Percentiles rank a stretch among this genome's conserved stretches.
These are phyloP conservation scores for Leishmania mexicana DNA, from an alignment of 208 protist genomes.

Conservation along the genomic window DNA sequence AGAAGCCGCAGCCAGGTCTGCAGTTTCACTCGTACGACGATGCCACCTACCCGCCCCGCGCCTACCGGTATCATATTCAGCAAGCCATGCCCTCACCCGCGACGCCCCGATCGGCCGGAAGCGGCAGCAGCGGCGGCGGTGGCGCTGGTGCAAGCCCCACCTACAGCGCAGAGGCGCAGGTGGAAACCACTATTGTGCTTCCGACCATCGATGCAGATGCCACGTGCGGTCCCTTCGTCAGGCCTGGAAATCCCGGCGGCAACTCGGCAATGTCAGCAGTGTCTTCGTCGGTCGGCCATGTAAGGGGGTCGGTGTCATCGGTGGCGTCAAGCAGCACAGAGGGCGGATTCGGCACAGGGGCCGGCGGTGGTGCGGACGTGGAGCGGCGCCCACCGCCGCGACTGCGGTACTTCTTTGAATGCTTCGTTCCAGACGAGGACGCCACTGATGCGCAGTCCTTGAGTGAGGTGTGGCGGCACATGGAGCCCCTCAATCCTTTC, in stretches of 20 bases:
- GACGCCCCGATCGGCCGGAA: neutral
- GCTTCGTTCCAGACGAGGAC: conserved; percentile 49
- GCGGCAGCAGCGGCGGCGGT: neutral
- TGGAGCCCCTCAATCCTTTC: conserved; percentile 72
- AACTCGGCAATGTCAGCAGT: conserved; percentile 6
- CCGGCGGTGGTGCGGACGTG: neutral
- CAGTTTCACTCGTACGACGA: conserved; percentile 62
- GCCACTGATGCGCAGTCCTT: conserved; percentile 14
- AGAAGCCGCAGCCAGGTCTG: conserved; percentile 30
- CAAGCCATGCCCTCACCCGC: conserved; percentile 5
- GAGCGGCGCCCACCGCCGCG: conserved; percentile 42
- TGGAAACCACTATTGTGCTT: conserved; percentile 39
- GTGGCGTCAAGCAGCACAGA: conserved; percentile 13
- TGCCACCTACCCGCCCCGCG: conserved; percentile 68
- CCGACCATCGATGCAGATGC: conserved; percentile 78
- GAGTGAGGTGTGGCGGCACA: conserved; percentile 24
- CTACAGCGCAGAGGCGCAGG: neutral
- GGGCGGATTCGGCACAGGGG: neutral
- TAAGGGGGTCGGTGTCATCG: conserved; percentile 10
- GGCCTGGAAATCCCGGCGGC: conserved; percentile 11
- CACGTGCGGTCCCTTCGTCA: conserved; percentile 39
- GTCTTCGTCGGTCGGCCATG: conserved; percentile 9
- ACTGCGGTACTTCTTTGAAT: conserved; percentile 59
- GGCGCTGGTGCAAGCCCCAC: neutral
- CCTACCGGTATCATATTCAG: conserved; percentile 73